phyloP scores from a whole-genome alignment of 164 flowering plant species.

The Paratinospora sagittata region DNA sequence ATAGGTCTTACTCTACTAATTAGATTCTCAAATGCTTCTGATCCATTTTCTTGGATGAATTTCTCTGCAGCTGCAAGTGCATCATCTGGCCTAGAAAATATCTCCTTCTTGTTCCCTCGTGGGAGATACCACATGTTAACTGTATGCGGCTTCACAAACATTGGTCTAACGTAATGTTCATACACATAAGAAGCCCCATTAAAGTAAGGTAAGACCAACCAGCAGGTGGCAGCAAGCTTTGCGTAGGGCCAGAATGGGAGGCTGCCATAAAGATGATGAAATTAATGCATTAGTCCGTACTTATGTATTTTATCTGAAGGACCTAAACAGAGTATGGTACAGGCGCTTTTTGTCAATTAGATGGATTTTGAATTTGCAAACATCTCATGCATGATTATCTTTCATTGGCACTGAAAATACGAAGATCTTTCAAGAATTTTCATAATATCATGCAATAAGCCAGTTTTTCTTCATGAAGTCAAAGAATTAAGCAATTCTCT shows the following conservation, averaged over 20 bases:
- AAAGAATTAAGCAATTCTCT: too few relatives aligned
- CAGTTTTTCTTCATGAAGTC: too few relatives aligned
- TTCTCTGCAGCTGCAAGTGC: constrained; percentile 66
- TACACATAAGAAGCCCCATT: constrained; percentile 85
- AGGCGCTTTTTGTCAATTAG: not conserved
- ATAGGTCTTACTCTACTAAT: constrained; percentile 38
- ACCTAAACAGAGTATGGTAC: not conserved
- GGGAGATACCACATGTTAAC: constrained; percentile 59
- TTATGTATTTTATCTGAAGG: not conserved
- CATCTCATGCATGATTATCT: not conserved
- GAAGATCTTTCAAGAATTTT: too few relatives aligned
- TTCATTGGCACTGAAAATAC: too few relatives aligned
- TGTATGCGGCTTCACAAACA: constrained; percentile 49
- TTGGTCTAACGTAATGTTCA: constrained; percentile 57
- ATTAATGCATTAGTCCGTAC: not conserved
- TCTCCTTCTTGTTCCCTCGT: constrained; percentile 37
- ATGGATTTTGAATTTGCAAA: not conserved
- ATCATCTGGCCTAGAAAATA: constrained; percentile 57
- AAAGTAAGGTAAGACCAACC: constrained; percentile 88
- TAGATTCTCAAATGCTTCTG: constrained; percentile 61
- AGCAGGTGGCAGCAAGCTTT: constrained; percentile 57
- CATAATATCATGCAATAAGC: too few relatives aligned
- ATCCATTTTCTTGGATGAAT: constrained; percentile 67
- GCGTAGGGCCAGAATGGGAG: constrained; percentile 66
- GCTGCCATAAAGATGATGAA: constrained; percentile 26